These are phyloP conservation scores for Podaxis mareebaensis DNA, from an alignment of 768 basidiomycete genomes.

Conservation along the genomic window DNA sequence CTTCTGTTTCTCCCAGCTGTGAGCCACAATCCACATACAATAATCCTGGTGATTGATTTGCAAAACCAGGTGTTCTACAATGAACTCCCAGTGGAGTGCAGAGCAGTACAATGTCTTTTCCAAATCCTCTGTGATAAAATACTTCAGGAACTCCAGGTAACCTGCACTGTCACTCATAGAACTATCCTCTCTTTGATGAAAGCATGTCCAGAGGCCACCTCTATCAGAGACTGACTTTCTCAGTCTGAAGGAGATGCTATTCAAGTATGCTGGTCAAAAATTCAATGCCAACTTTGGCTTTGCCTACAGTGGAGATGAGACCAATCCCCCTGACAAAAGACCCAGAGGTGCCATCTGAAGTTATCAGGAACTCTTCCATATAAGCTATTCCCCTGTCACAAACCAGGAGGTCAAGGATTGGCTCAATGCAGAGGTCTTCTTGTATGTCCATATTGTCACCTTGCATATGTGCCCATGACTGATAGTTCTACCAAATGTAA, in stretches of 20 bases:
- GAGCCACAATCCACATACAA: too few relatives aligned
- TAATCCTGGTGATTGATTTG: not conserved
- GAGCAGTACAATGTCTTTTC: not conserved
- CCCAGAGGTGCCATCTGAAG: not conserved
- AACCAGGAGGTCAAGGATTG: not conserved
- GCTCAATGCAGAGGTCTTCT: not conserved
- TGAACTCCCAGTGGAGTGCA: not conserved
- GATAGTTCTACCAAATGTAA: not conserved
- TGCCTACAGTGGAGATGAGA: not conserved
- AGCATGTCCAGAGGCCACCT: not conserved
- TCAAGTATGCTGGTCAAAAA: not conserved
- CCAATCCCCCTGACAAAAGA: not conserved
- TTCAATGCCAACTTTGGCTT: not conserved
- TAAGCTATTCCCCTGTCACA: not conserved
- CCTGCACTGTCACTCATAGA: not conserved
- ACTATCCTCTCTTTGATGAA: not conserved
- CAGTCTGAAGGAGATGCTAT: not conserved
- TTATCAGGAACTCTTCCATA: not conserved
- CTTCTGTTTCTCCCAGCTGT: not conserved
- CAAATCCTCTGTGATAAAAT: not conserved
- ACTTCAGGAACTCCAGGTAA: not conserved
- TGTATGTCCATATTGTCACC: not conserved
- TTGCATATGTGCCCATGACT: not conserved
- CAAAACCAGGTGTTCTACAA: not conserved
- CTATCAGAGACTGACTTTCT: not conserved